Evolutionary conservation across 371 early-diverging fungal species (phyloP), one percentile per base, ranked within the genome.

Genomic region (Actinomortierella wolfii): DNA sequence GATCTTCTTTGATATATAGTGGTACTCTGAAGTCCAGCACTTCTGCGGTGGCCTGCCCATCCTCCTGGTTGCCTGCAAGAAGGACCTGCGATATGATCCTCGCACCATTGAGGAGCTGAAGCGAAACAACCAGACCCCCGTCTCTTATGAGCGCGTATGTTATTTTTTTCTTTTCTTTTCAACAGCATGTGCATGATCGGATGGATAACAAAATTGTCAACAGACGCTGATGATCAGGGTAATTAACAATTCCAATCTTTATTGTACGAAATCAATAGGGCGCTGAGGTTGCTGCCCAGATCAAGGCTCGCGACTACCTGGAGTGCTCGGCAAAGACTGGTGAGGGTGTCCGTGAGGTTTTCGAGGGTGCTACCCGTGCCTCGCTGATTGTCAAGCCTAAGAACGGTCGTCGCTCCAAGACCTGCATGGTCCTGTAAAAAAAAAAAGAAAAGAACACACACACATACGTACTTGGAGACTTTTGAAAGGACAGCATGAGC

Each of bases 241-340:
- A n/a, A n/a, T n/a, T n/a, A n/a, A n/a, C n/a, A n/a, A n/a, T n/a
- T n/a, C n/a, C n/a, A n/a, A n/a, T n/a, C n/a, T n/a, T n/a, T n/a
- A n/a, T n/a, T n/a, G n/a, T n/a, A n/a, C n/a, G n/a, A n/a, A n/a
- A n/a, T n/a, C n/a, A 34, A 24, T 76, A 91, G 89, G 94, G 91
- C 59, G 64, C 75, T 51, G 81, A 76, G 45, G 85, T 94, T 46
- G 91, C 97, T 15, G 81, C 87, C 55, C 86, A 86, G 71, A 95
- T 98, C 77, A 84, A 85, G 54, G 97, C 97, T 43, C 85, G 86
- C 81, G 89, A 91, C 71, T 97, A 95, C 83, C 79, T 97, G 67
- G 98, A 98, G 79, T 98, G 98, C 81, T 92, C 93, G 54, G 97
- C 98, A 68, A 92, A 91, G 83, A 85, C 83, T 45, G 92, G 93